Base-by-base conservation (phyloP, 1,284 basidiomycete genomes). In the Polyporus tsugae region DNA sequence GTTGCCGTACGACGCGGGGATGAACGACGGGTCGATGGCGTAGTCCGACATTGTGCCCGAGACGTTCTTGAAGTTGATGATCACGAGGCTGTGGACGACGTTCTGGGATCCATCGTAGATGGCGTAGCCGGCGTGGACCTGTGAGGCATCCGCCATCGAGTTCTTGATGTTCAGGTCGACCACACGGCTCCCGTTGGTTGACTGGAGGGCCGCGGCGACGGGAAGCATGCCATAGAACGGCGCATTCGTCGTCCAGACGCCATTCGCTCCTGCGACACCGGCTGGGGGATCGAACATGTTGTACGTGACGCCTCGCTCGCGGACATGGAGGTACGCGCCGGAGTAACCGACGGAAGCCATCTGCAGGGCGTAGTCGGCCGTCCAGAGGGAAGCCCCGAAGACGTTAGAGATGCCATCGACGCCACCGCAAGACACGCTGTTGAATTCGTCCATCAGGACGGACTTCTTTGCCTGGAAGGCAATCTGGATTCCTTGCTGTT, bases 401-500 rank as follows among this genome's bases (percentile, higher is more conserved):
- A 86, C 87, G 73, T 91, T 84, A 15, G 88, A 89, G 62, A 91
- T 76, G n/a, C 83, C 84, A 4, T 82, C 76, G 65, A 86, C 81
- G 19, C 91, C 91, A 66, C 90, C 89, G 77, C 91, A 93, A 39
- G 86, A 87, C 1, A 87, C 88, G 4, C 86, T 87, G 78, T 91
- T 92, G 75, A 89, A 91, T 76, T 92, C 90, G 62, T 87, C 84
- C 81, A 87, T 85, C 78, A 91, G 83, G 62, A 91, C 77, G 10
- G 83, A 80, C 70, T 84, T 72, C 9, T 66, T 69, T 6, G 72
- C 64, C n/a, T 66, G 57, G 0, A 67, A 62, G 53, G 76, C 65
- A 49, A 72, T 33, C 72, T 75, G 59, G 22, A 80, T 80, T 6
- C 83, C 86, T 29, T 78, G 74, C 61, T 76, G 70, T 68, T 87